These are phyloP conservation scores for Aspergillus ellipticus DNA, from an alignment of 495 filamentous ascomycete species.

Conservation along the genomic window DNA sequence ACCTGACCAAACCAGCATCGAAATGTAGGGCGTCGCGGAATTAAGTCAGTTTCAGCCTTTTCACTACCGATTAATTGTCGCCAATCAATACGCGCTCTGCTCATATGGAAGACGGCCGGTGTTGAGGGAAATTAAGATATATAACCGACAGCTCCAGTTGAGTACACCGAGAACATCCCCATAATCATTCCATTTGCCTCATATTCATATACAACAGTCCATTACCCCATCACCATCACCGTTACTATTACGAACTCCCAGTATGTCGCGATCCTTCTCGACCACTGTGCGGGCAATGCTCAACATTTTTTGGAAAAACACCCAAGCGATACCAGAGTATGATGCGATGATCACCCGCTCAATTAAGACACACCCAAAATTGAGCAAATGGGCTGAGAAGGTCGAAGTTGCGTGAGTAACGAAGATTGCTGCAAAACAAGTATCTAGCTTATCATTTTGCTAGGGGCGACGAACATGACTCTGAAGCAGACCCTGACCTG, in stretches of 20 bases:
- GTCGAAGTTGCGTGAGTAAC: conserved; percentile 9
- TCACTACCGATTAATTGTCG: conserved; percentile 1
- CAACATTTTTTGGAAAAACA: conserved; percentile 8
- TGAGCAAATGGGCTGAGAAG: background rate
- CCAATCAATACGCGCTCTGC: conserved; percentile 10
- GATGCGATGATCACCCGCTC: conserved; percentile 5
- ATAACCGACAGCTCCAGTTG: conserved; percentile 5
- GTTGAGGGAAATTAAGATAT: background rate
- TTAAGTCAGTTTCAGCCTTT: conserved; percentile 7
- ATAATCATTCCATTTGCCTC: conserved; percentile 4
- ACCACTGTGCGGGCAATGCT: conserved; percentile 3
- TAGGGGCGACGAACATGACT: conserved; percentile 6
- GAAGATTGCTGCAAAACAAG: conserved; percentile 1
- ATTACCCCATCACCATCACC: background rate
- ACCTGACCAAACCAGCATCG: background rate
- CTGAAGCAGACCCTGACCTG: conserved; percentile 4
- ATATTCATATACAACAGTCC: no score
- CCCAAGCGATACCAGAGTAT: conserved; percentile 3
- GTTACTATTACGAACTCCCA: conserved; percentile 3
- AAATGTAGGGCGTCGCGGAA: background rate
- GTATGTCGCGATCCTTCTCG: conserved; percentile 9
- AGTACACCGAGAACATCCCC: conserved; percentile 2
- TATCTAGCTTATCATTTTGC: conserved; percentile 2
- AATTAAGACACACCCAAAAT: conserved; percentile 5
- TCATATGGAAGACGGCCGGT: conserved; percentile 4